phyloP scores from a whole-genome alignment of 495 filamentous ascomycete species.

The Pyrenula aspistea region DNA sequence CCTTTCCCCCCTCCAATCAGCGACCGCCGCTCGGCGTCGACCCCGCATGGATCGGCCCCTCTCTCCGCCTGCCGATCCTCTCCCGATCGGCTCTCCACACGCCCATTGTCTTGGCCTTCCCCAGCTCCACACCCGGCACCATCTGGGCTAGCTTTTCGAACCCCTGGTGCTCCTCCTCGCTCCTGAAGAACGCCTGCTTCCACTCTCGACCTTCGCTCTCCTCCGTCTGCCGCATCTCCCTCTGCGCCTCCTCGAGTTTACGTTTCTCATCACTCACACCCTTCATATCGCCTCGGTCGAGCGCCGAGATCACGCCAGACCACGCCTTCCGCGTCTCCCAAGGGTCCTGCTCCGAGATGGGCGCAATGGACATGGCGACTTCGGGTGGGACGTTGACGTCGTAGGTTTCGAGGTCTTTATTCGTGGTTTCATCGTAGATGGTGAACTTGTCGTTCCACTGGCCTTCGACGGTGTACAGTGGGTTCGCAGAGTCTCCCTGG shows the following conservation, averaged over 20 bases:
- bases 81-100: conserved; percentile 57
- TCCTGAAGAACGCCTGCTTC: conserved; percentile 57
- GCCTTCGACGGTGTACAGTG: conserved; percentile 60
- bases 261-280: conserved; percentile 53
- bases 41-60: background rate
- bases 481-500: conserved; percentile 46
- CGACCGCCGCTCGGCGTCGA: too few relatives aligned
- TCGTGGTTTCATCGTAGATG: conserved; percentile 50
- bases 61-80: conserved; percentile 32
- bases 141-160: conserved; percentile 39
- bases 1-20: too few relatives aligned
- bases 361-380: conserved; percentile 50
- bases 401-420: conserved; percentile 48
- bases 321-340: conserved; percentile 71
- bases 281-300: conserved; percentile 59
- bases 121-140: conserved; percentile 32
- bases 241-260: conserved; percentile 68
- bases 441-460: conserved; percentile 67
- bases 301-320: conserved; percentile 57
- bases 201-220: conserved; percentile 53
- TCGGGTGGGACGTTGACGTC: conserved; percentile 40
- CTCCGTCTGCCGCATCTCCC: conserved; percentile 59
- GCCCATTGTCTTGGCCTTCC: conserved; percentile 58
- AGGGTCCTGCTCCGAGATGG: conserved; percentile 57
- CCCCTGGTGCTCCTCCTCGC: conserved; percentile 28